Evolutionary conservation across 257 asterid genomes (phyloP).

Genomic region (Misopates orontium): DNA sequence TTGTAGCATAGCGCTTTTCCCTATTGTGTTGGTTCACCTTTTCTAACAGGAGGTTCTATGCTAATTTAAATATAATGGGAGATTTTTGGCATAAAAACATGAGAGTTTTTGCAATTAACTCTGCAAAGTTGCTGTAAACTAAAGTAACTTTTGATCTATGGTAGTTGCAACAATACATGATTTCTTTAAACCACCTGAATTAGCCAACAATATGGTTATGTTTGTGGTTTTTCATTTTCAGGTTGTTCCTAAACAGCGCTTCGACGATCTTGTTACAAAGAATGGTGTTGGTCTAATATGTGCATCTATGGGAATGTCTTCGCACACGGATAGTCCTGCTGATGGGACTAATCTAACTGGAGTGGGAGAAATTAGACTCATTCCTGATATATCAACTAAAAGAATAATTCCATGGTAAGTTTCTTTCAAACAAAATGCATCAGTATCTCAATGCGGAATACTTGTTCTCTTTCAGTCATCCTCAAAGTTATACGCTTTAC

Average conservation of each 20-base stretch:
- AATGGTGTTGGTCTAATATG: slow-evolving; percentile 79
- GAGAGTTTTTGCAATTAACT: background rate
- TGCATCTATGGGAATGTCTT: slow-evolving; percentile 81
- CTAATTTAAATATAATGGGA: no score
- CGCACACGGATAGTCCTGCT: slow-evolving; percentile 73
- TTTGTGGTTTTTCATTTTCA: slow-evolving; percentile 28
- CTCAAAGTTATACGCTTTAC: background rate
- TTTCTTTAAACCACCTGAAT: slow-evolving; percentile 4
- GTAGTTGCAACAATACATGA: no score
- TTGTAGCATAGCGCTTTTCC: background rate
- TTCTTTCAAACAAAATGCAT: slow-evolving; percentile 5
- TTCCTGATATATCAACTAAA: slow-evolving; percentile 79
- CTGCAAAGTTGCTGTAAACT: slow-evolving; percentile 1
- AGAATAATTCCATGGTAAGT: slow-evolving; percentile 74
- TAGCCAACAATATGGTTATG: background rate
- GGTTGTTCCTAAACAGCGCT: slow-evolving; percentile 74
- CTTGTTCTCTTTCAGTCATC: slow-evolving; percentile 4
- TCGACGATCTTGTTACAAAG: slow-evolving; percentile 53
- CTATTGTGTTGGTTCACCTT: background rate
- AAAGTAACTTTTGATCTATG: background rate
- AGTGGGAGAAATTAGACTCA: slow-evolving; percentile 82
- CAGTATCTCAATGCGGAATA: slow-evolving; percentile 2
- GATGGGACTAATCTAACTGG: slow-evolving; percentile 73
- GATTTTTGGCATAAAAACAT: no score
- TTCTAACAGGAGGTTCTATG: no score